Evolutionary conservation across 495 filamentous ascomycete genomes (phyloP).

Genomic region (Hamigera avellanea): DNA sequence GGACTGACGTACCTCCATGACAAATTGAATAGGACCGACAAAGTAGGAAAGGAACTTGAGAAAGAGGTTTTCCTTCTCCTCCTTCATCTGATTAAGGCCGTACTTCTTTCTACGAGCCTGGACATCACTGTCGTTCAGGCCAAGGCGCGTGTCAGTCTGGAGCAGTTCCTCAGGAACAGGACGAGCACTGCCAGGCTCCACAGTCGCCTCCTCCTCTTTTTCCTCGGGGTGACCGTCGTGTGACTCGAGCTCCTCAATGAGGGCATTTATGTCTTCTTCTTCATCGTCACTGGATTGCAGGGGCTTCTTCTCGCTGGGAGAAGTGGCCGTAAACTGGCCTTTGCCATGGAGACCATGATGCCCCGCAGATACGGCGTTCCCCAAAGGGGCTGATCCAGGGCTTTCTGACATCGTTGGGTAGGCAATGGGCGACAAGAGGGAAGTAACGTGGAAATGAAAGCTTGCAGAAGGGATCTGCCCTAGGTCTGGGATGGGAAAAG

Average conservation of each 20-base stretch:
- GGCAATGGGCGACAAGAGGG: too few species aligned
- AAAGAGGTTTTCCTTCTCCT: slow-evolving; percentile 75
- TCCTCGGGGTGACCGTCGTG: slow-evolving; percentile 57
- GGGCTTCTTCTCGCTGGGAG: slow-evolving; percentile 11
- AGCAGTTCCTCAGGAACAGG: slow-evolving; percentile 54
- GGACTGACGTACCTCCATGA: slow-evolving; percentile 67
- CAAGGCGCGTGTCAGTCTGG: slow-evolving; percentile 55
- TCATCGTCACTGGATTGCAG: slow-evolving; percentile 47
- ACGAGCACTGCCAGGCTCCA: slow-evolving; percentile 20
- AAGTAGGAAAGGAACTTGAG: slow-evolving; percentile 80
- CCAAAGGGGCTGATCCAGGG: neutral
- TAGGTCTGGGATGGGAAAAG: too few species aligned
- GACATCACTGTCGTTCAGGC: slow-evolving; percentile 66
- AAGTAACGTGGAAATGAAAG: too few species aligned
- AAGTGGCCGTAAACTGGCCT: neutral
- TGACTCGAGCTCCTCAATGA: slow-evolving; percentile 76
- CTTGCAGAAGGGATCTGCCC: too few species aligned
- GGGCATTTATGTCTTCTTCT: slow-evolving; percentile 63
- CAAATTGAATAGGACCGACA: slow-evolving; percentile 83
- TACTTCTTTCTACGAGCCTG: slow-evolving; percentile 58
- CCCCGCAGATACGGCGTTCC: neutral
- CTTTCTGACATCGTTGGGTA: neutral
- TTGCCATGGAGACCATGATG: neutral
- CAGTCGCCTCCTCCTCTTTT: slow-evolving; percentile 31
- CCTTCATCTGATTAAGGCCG: slow-evolving; percentile 80